Conservation (phyloP, 169 alveolate genomes). For the Plasmodium billcollinsi region DNA sequence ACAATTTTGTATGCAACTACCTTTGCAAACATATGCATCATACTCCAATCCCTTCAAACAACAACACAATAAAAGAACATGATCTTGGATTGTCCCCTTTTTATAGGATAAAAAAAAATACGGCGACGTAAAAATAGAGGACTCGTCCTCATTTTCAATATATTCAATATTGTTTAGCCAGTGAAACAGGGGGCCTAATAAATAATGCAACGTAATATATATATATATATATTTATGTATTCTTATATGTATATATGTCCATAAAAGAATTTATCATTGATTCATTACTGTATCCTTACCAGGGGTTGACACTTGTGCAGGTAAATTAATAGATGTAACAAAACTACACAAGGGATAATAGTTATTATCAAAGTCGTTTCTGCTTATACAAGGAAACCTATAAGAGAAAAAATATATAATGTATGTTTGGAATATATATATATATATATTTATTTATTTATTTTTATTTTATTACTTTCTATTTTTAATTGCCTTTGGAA, state of each 20-base stretch:
- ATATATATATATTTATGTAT: not conserved
- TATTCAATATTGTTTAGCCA: slow-evolving; percentile 83
- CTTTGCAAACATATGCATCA: slow-evolving; percentile 85
- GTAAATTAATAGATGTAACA: slow-evolving; percentile 66
- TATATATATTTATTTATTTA: not conserved
- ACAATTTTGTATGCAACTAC: slow-evolving; percentile 9
- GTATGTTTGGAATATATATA: too few species aligned
- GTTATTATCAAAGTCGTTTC: slow-evolving; percentile 70
- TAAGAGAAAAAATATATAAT: not conserved
- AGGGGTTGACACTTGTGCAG: slow-evolving; percentile 77
- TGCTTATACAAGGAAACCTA: slow-evolving; percentile 76
- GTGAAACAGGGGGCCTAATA: slow-evolving; percentile 79
- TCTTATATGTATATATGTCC: not conserved
- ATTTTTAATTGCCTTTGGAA: slow-evolving; percentile 83
- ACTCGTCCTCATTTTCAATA: slow-evolving; percentile 77
- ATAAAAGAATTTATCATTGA: not conserved
- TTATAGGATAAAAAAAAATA: slow-evolving; percentile 80
- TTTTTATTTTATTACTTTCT: slow-evolving; percentile 30
- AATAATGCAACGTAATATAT: not conserved
- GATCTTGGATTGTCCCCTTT: slow-evolving; percentile 83
- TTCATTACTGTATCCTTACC: slow-evolving; percentile 3
- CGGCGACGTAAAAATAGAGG: slow-evolving; percentile 79
- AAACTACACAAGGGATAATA: slow-evolving; percentile 70
- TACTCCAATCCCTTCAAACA: slow-evolving; percentile 82
- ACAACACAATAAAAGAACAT: slow-evolving; percentile 80